These are phyloP conservation scores for Tolypocladium sp. DNA, from an alignment of 2,329 filamentous ascomycete genomes.

Conservation along the genomic window DNA sequence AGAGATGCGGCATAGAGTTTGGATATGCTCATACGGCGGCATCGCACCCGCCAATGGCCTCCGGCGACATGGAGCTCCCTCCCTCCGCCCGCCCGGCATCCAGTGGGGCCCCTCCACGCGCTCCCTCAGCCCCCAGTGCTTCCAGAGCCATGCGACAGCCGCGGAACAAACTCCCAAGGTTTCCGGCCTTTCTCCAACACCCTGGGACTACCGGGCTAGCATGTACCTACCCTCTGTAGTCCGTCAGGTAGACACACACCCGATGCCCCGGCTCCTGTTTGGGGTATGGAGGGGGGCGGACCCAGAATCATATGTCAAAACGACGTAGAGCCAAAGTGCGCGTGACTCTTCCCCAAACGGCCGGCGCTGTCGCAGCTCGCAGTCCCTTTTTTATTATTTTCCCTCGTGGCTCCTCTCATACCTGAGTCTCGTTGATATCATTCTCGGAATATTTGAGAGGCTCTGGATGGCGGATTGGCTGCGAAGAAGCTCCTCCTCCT, in stretches of 20 bases:
- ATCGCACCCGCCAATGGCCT: background rate
- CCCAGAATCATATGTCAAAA: conserved; percentile 6
- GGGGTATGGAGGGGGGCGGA: background rate
- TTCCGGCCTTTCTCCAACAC: too few relatives aligned
- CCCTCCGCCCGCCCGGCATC: background rate
- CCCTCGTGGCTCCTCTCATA: background rate
- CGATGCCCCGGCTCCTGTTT: background rate
- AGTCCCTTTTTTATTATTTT: background rate
- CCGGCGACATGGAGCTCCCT: background rate
- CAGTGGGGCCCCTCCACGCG: background rate
- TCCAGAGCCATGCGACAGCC: background rate
- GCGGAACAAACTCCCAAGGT: background rate
- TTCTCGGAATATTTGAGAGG: background rate
- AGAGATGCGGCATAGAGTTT: too few relatives aligned
- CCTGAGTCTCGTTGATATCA: background rate
- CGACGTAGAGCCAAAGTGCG: background rate
- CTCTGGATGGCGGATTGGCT: background rate
- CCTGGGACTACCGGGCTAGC: too few relatives aligned
- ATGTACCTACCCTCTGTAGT: too few relatives aligned
- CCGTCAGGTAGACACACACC: too few relatives aligned
- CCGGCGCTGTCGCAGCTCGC: background rate
- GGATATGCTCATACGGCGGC: background rate
- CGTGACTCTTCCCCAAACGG: background rate
- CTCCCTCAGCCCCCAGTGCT: background rate
- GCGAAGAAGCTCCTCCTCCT: background rate